Evolutionary conservation across 495 filamentous ascomycete genomes (phyloP).

Genomic region (Staphylotrichum longicolle): DNA sequence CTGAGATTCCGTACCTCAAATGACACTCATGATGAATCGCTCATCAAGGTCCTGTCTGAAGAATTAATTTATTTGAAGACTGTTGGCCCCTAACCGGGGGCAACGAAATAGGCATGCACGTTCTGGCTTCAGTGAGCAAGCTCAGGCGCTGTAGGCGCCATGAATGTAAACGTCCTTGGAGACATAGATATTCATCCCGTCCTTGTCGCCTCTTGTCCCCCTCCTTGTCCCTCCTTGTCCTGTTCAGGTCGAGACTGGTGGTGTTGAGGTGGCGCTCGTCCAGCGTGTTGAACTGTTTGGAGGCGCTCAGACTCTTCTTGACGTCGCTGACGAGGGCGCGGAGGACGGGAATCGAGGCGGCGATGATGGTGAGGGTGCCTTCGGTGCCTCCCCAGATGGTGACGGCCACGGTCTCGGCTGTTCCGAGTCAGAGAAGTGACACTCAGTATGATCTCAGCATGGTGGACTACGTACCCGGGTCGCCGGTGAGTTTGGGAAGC

Average conservation of each 20-base stretch:
- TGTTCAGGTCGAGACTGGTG: neutral
- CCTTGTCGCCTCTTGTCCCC: no score
- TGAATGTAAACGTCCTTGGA: neutral
- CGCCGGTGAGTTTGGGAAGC: conserved; percentile 21
- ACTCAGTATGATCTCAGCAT: neutral
- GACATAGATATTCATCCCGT: no score
- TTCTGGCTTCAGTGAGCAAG: no score
- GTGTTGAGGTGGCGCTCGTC: conserved; percentile 14
- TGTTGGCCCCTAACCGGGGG: no score
- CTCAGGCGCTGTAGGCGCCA: neutral
- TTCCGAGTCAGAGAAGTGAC: conserved; percentile 4
- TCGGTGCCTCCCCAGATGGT: conserved; percentile 37
- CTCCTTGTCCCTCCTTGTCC: neutral
- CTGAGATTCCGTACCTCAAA: no score
- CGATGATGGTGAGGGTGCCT: conserved; percentile 38
- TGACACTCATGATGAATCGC: no score
- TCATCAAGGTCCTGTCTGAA: no score
- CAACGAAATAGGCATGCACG: no score
- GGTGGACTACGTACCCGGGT: conserved; percentile 15
- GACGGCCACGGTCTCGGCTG: conserved; percentile 33
- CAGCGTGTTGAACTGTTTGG: conserved; percentile 1
- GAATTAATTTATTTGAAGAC: no score
- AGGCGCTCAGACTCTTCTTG: neutral
- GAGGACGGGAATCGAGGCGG: conserved; percentile 38
- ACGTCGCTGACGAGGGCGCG: conserved; percentile 27